Base-by-base conservation (phyloP, 768 basidiomycete genomes). In the Pulveroboletus ravenelii region DNA sequence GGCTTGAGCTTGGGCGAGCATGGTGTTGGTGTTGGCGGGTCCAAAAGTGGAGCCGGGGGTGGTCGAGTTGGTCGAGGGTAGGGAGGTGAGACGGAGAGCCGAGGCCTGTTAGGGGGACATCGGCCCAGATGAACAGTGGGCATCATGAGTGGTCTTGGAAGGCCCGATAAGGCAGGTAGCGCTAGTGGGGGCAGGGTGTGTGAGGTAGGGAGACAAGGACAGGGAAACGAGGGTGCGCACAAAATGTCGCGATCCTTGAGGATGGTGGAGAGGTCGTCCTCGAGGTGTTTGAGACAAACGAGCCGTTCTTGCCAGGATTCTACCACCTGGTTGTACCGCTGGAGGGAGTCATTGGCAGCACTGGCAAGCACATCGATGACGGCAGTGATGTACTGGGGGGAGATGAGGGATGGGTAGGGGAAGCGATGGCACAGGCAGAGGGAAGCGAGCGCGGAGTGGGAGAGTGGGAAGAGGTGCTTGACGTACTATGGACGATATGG, bases 191-290 rank as follows among this genome's bases (percentile, higher is more conserved):
- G n/a, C n/a, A 1, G 25, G 1, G 25, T 27, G 17, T 6, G 31
- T 15, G 10, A 34, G 30, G 18, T 6, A 34, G 3, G 7, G 23
- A 25, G n/a, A 35, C 34, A 12, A 39, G 25, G 25, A 20, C n/a
- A n/a, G n/a, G 25, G 27, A 13, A 3, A 34, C 25, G 32, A 37
- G 42, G 42, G 42, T 10, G 76, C 86, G 61, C 54, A 90, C 89
- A 91, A 74, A 55, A 93, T 92, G 59, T 92, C 89, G 40, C 87
- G 72, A 66, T 92, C 89, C n/a, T n/a, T n/a, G n/a, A n/a, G n/a
- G n/a, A 90, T 73, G 55, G 80, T 82, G 4, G 72, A 74, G 5
- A 91, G 79, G 50, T 88, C 87, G 40, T 89, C 85, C 66, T 92
- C 88, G 47, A 86, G 71, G 10, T 70, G 70, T 62, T 83, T 87